phyloP scores from a whole-genome alignment of 345 rosid genomes.

The Populus simonii region DNA sequence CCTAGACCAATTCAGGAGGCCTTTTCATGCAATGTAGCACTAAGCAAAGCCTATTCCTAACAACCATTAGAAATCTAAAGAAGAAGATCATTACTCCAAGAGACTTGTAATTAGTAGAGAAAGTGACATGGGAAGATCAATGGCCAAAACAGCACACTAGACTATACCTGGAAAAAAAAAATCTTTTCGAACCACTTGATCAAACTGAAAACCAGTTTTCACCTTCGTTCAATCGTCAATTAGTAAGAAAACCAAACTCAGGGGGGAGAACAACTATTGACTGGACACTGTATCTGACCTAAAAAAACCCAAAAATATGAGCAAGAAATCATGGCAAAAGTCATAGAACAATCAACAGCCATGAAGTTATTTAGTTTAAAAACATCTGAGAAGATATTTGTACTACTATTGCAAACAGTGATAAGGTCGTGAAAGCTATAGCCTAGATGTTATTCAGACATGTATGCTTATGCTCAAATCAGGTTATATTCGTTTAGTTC shows the following conservation, averaged over 20 bases:
- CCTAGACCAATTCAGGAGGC: not conserved
- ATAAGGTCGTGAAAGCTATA: not conserved
- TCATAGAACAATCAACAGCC: not conserved
- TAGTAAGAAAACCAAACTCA: no score
- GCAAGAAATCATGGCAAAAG: not conserved
- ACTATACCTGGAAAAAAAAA: not conserved
- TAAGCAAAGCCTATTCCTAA: not conserved
- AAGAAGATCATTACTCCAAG: not conserved
- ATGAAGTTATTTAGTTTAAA: not conserved
- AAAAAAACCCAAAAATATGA: not conserved
- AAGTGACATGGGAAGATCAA: not conserved
- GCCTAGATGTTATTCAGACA: not conserved
- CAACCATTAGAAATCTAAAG: not conserved
- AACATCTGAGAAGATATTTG: not conserved
- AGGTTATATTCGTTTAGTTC: no score
- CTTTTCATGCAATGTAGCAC: not conserved
- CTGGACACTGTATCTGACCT: not conserved
- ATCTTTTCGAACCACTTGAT: not conserved
- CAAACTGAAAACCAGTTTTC: not conserved
- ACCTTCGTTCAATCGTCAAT: not conserved
- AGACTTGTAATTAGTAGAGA: not conserved
- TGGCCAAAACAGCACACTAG: not conserved
- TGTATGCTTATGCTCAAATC: not conserved
- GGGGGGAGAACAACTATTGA: not conserved
- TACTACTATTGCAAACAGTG: not conserved